Conservation (phyloP, 202 grass and related monocot species). For the Setaria viridis region DNA sequence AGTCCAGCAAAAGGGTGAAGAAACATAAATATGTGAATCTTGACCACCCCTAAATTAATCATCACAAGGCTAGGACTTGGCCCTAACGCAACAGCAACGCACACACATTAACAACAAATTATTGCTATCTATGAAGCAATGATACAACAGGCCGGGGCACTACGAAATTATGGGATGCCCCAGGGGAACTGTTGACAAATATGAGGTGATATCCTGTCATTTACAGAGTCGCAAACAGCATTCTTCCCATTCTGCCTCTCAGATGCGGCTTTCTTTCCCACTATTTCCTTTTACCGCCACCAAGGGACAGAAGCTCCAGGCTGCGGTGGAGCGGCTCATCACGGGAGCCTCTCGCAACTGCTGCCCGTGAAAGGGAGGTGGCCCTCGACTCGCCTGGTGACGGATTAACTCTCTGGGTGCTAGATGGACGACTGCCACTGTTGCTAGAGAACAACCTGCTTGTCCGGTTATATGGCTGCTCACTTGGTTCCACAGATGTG, state of each 20-base stretch:
- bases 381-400: constrained; percentile 59
- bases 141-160: constrained; percentile 65
- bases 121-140: constrained; percentile 77
- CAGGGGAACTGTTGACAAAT: constrained; percentile 57
- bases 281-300: constrained; percentile 81
- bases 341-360: constrained; percentile 62
- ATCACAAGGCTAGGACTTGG: constrained; percentile 69
- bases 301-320: constrained; percentile 83
- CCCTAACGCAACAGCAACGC: constrained; percentile 56
- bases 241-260: background rate
- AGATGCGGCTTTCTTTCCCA: background rate
- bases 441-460: constrained; percentile 70
- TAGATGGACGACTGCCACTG: constrained; percentile 65
- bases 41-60: constrained; percentile 69
- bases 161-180: constrained; percentile 63
- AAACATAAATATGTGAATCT: constrained; percentile 79
- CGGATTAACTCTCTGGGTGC: constrained; percentile 75
- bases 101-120: constrained; percentile 53
- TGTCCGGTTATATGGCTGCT: constrained; percentile 67
- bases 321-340: constrained; percentile 76
- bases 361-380: constrained; percentile 62
- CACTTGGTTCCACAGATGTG: constrained; percentile 60
- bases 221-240: constrained; percentile 60
- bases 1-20: constrained; percentile 52
- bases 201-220: constrained; percentile 69